Evolutionary conservation across 78 protist species (phyloP).

Genomic region (Cavenderia fasciculata): DNA sequence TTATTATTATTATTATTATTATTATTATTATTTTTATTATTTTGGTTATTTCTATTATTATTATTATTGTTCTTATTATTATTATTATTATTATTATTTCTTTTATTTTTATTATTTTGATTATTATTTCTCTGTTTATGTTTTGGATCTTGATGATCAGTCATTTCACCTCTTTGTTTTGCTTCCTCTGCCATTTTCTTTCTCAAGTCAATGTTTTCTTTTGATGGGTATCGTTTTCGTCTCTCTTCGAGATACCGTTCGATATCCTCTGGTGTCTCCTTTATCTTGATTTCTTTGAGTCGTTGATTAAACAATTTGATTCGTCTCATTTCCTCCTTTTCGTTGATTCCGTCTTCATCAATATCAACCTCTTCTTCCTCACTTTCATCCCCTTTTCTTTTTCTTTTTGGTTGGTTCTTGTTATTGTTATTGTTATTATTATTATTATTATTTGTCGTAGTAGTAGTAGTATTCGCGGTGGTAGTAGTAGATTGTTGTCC

Average conservation of each 20-base stretch:
- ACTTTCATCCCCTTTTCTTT: background rate
- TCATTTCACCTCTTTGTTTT: constrained; percentile 32
- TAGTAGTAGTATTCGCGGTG: constrained; percentile 1
- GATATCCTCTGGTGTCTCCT: constrained; percentile 66
- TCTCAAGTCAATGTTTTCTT: constrained; percentile 17
- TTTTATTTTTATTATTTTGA: background rate
- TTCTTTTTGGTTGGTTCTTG: background rate
- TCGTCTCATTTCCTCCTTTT: constrained; percentile 46
- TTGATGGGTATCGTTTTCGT: constrained; percentile 53
- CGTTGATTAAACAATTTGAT: constrained; percentile 59
- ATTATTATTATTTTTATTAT: background rate
- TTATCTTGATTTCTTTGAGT: constrained; percentile 41
- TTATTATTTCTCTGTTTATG: background rate
- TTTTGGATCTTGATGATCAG: background rate
- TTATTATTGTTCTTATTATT: background rate
- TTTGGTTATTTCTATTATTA: background rate
- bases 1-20: background rate
- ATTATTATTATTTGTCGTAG: background rate
- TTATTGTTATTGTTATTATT: background rate
- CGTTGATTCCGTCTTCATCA: constrained; percentile 29
- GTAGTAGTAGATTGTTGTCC: too few species aligned
- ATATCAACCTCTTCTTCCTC: background rate
- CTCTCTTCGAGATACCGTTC: constrained; percentile 70
- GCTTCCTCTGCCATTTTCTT: constrained; percentile 10
- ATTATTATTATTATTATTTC: background rate